Percentiles rank a stretch among this genome's conserved stretches.
Evolutionary conservation across 108 stramenopile genomes (phyloP).

Genomic region (Skeletonema grethae): DNA sequence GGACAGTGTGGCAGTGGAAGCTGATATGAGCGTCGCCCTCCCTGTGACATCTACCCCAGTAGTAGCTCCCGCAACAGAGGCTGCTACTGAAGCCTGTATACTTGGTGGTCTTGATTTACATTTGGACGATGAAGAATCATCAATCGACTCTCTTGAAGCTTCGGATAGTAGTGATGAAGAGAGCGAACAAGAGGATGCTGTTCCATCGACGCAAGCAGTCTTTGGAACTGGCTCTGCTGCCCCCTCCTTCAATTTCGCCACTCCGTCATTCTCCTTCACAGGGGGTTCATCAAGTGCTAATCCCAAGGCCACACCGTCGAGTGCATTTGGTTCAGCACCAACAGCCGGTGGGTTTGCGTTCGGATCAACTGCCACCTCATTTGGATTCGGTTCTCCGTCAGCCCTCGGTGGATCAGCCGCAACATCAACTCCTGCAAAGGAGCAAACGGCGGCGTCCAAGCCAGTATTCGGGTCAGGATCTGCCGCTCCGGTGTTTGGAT

Average conservation of each 20-base stretch:
- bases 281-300: neutral
- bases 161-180: slow-evolving; percentile 16
- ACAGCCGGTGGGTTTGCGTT: slow-evolving; percentile 26
- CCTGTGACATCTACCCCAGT: neutral
- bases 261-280: neutral
- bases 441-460: neutral
- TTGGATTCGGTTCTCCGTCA: slow-evolving; percentile 23
- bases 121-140: slow-evolving; percentile 14
- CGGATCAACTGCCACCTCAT: slow-evolving; percentile 24
- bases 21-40: slow-evolving; percentile 15
- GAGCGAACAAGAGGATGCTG: neutral
- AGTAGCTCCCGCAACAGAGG: neutral
- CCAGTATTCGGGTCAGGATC: slow-evolving; percentile 38
- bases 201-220: neutral
- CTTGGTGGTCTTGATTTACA: slow-evolving; percentile 39
- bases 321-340: neutral
- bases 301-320: neutral
- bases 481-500: slow-evolving; percentile 39
- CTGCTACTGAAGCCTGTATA: slow-evolving; percentile 20
- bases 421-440: neutral
- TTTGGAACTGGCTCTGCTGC: slow-evolving; percentile 4
- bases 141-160: neutral
- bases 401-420: neutral
- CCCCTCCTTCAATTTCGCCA: slow-evolving; percentile 9
- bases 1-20: neutral